Evolutionary conservation across 768 basidiomycete genomes (phyloP), one percentile per base, ranked within the genome.

Genomic region (Mycena latifolia): DNA sequence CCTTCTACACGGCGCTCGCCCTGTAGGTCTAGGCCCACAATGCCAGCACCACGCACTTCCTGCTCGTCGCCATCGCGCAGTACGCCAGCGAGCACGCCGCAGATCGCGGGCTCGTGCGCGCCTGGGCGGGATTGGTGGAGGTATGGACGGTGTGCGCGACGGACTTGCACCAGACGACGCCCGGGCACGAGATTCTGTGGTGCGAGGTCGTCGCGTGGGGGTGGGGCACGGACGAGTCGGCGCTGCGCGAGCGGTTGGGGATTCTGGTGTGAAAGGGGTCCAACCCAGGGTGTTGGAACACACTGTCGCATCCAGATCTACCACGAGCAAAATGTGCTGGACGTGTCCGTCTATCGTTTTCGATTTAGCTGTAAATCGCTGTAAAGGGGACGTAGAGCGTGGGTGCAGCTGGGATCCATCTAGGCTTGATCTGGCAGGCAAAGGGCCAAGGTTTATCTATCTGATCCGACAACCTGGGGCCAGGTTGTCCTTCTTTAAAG

Each of bases 101-200:
- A 71, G 71, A 10, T 82, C 82, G 14, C 65, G 57, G 59, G 25
- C 80, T 87, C 45, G 78, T 77, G 41, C 31, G 43, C 28, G 82
- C 87, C 4, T 95, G 91, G 86, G 78, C 85, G 7, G 77, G 79
- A 12, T 77, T 95, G 11, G 69, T 94, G 3, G 86, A 87, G 63
- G 79, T 83, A 0, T 98, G 95, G 96, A 90, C 83, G 8, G 81
- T 86, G 4, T 96, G 94, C 70, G 94, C 95, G 0, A 85, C 88
- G n/a, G 92, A 99, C 72, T 96, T 96, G 8, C 97, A 99, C 74
- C 82, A 84, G 59, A 96, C 95, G 9, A 92, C 89, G 3, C 95
- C 95, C 0, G 84, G 82, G 10, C 97, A 99, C 76, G 94, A 93
- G 57, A 88, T 98, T 52, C 78, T 92, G 11, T 99, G 97, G 96